Base-by-base conservation (phyloP, 2,329 filamentous ascomycete genomes). In the Botrytis sinoallii region DNA sequence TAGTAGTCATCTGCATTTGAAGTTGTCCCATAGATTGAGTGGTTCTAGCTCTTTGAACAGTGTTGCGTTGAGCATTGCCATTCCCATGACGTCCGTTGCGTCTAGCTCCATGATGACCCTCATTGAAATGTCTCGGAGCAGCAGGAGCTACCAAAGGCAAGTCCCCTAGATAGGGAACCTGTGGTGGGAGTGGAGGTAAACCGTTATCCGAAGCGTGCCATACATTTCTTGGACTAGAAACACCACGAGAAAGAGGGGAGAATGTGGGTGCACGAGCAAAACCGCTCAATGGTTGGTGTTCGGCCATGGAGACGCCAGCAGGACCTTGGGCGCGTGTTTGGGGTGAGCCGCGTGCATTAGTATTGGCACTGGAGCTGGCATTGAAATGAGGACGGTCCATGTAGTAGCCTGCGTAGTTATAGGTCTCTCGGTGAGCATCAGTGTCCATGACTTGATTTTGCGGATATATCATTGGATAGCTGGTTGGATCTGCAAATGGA, bases 351-450 rank as follows among this genome's bases (percentile, higher is more conserved):
- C 32, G 40, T 35, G 42, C 29, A 29, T 38, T 29, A n/a, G 22
- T 35, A 55, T 67, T 57, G 42, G 14, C 52, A 57, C n/a, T 32
- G 44, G 42, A 40, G n/a, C 38, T 29, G 25, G 22, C n/a, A 67
- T 67, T 57, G 42, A 57, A 29, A 57, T 18, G n/a, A 57, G 18
- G 18, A 4, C 12, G 42, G 3, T 52, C 44, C 22, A 55, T 42
- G 16, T 67, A 67, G 35, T 67, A 67, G 18, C 59, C n/a, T 59
- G 60, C 40, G 18, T 70, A 70, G 20, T 61, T 61, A 12, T 63
- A 29, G 20, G 55, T 55, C 10, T 60, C 35, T 20, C 40, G 40
- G 20, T 61, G 68, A 4, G 20, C 40, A n/a, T 61, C n/a, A 22
- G 12, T 16, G 12, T 63, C 29, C 16, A 70, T 46, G 4, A 44